A percentile compares a stretch with the other conserved stretches of the same genome.
These are phyloP conservation scores for Picochlorum sp. DNA, from an alignment of 139 green algal species.

Conservation along the genomic window DNA sequence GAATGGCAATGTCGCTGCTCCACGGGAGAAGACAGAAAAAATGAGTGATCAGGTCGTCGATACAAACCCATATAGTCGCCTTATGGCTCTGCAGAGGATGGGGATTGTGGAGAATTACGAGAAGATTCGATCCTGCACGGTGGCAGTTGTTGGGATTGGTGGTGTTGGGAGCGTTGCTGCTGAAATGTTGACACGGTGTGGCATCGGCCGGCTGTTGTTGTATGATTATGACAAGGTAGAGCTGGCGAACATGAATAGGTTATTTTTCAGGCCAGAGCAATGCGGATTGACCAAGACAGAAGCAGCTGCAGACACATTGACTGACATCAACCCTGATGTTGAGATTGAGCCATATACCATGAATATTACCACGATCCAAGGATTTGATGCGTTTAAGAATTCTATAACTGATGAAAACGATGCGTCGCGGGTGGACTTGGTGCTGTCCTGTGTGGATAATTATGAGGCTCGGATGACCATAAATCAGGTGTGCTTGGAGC, in stretches of 20 bases:
- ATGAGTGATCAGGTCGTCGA: slow-evolving; percentile 82
- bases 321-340: slow-evolving; percentile 91
- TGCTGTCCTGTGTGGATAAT: slow-evolving; percentile 97
- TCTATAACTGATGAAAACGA: slow-evolving; percentile 9
- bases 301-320: slow-evolving; percentile 75
- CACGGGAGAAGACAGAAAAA: slow-evolving; percentile 31
- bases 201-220: slow-evolving; percentile 85
- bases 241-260: slow-evolving; percentile 97
- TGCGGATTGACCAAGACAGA: slow-evolving; percentile 96
- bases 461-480: slow-evolving; percentile 97
- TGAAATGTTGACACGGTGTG: slow-evolving; percentile 96
- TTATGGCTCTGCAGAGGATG: slow-evolving; percentile 96
- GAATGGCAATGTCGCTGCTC: neutral
- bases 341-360: slow-evolving; percentile 79
- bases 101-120: slow-evolving; percentile 93
- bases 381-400: slow-evolving; percentile 77
- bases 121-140: slow-evolving; percentile 65
- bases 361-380: slow-evolving; percentile 94
- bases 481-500: slow-evolving; percentile 94
- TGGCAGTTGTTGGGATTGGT: slow-evolving; percentile 82
- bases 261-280: slow-evolving; percentile 96
- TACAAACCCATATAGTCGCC: slow-evolving; percentile 78
- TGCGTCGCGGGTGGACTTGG: slow-evolving; percentile 73
- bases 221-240: slow-evolving; percentile 96
- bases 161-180: slow-evolving; percentile 90